Evolutionary conservation across 805 yeast species (phyloP).

Genomic region (Yarrowia porcina): DNA sequence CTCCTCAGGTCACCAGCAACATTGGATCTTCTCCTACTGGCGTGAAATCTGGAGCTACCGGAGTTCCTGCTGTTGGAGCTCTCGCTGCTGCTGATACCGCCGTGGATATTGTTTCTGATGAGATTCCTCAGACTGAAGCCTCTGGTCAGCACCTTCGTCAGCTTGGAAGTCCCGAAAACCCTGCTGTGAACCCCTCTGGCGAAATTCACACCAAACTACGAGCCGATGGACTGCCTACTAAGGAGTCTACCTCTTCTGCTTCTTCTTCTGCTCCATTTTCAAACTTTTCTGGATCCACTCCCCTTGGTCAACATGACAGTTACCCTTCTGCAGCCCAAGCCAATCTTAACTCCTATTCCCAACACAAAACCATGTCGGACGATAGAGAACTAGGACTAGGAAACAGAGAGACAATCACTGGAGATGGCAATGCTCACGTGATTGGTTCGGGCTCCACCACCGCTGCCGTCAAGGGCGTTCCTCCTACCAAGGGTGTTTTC

Average conservation of each 20-base stretch:
- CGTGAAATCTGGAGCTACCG: not conserved
- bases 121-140: not conserved
- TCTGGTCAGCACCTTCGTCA: not conserved
- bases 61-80: not conserved
- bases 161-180: not conserved
- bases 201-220: not conserved
- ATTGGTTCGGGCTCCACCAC: constrained; percentile 1
- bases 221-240: not conserved
- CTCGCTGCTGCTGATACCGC: not conserved
- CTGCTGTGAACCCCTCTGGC: not conserved
- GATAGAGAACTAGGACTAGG: too few relatives aligned
- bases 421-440: too few relatives aligned
- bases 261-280: not conserved
- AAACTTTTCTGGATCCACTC: not conserved
- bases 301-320: not conserved
- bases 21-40: not conserved
- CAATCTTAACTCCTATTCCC: not conserved
- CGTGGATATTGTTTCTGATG: not conserved
- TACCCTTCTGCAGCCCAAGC: not conserved
- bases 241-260: not conserved
- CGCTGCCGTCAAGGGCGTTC: not conserved
- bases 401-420: too few relatives aligned
- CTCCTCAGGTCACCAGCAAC: not conserved
- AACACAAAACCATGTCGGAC: not conserved
- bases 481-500: not conserved